phyloP scores from a whole-genome alignment of 768 basidiomycete species.

The Lentinus tigrinus region DNA sequence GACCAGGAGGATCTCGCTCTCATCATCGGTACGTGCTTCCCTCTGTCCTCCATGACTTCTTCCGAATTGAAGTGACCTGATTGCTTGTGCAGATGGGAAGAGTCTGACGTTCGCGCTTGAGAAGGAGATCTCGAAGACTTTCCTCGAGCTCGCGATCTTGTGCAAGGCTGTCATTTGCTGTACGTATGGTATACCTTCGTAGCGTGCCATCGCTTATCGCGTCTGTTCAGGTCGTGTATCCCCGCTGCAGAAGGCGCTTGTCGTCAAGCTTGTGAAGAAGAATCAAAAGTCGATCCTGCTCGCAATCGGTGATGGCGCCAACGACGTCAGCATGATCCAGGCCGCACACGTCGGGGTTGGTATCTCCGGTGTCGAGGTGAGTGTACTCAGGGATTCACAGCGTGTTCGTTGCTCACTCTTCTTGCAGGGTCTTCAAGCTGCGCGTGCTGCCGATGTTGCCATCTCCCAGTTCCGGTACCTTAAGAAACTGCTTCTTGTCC shows the following conservation, averaged over 20 bases:
- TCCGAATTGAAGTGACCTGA: not conserved
- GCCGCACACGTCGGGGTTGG: conserved; percentile 97
- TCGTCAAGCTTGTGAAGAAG: conserved; percentile 99
- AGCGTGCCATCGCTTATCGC: not conserved
- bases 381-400: conserved; percentile 2
- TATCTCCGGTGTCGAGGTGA: conserved; percentile 94
- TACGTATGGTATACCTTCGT: conserved; percentile 38
- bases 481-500: conserved; percentile 92
- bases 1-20: conserved; percentile 92
- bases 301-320: conserved; percentile 96
- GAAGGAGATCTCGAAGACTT: conserved; percentile 85
- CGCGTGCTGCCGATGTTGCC: conserved; percentile 94
- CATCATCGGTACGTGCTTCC: conserved; percentile 69
- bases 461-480: conserved; percentile 97
- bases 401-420: not conserved
- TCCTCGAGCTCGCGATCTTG: conserved; percentile 94
- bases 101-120: conserved; percentile 91
- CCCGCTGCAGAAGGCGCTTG: conserved; percentile 94
- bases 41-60: not conserved
- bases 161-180: conserved; percentile 99
- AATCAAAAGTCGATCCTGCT: conserved; percentile 91
- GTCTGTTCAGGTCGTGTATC: conserved; percentile 81
- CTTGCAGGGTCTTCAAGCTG: conserved; percentile 89
- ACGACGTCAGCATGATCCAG: conserved; percentile 99
- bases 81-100: conserved; percentile 72